Evolutionary conservation across 192 early-diverging fungal species (phyloP).

Genomic region (Chytriomyces hyalinus): DNA sequence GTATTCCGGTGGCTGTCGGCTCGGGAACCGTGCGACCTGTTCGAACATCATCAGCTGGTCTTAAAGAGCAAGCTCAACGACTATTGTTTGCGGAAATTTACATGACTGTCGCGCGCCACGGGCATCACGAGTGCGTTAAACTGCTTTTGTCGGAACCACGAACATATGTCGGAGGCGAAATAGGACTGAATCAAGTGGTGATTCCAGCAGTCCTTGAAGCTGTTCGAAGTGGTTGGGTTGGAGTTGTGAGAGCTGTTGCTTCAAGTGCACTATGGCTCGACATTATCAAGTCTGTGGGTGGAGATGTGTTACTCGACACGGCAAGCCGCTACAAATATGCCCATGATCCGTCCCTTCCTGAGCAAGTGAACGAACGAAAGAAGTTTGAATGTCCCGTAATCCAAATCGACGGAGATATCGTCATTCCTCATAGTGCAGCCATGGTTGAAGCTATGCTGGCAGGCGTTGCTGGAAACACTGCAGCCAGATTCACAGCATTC

Average conservation of each 20-base stretch:
- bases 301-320: slow-evolving; percentile 23
- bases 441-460: slow-evolving; percentile 38
- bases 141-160: not conserved
- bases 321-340: slow-evolving; percentile 5
- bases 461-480: slow-evolving; percentile 14
- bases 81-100: not conserved
- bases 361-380: not conserved
- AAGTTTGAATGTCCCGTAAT: not conserved
- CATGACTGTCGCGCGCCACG: slow-evolving; percentile 15
- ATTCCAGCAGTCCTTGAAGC: slow-evolving; percentile 20
- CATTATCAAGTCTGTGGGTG: slow-evolving; percentile 22
- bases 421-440: slow-evolving; percentile 12
- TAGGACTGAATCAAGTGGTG: not conserved
- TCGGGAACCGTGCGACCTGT: not conserved
- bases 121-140: not conserved
- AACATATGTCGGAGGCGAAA: not conserved
- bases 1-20: slow-evolving; percentile 1
- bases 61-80: not conserved
- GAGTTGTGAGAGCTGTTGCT: not conserved
- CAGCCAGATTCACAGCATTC: slow-evolving; percentile 31
- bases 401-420: slow-evolving; percentile 15
- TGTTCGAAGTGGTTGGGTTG: slow-evolving; percentile 11
- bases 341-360: not conserved
- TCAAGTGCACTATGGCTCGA: not conserved
- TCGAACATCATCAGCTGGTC: not conserved